Evolutionary conservation across 495 filamentous ascomycete species (phyloP).

Genomic region (Podospora tetraspora): DNA sequence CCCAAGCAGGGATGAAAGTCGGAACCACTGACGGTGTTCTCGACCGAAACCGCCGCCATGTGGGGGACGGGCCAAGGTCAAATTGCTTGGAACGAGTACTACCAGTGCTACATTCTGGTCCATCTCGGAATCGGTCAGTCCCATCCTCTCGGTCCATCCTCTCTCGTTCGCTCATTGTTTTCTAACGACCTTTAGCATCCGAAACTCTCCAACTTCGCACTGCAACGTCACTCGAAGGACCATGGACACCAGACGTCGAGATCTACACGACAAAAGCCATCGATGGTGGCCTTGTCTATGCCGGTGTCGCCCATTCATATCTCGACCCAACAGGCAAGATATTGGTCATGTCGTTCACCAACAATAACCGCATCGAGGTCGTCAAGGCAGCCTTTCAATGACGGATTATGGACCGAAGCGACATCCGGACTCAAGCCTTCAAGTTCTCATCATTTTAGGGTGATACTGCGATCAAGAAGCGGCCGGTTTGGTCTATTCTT

Average conservation of each 20-base stretch:
- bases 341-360: conserved; percentile 30
- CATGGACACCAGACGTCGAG: conserved; percentile 32
- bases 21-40: conserved; percentile 23
- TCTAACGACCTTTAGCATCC: conserved; percentile 13
- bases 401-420: neutral
- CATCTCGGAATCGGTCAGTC: conserved; percentile 28
- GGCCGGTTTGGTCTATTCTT: no score
- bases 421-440: no score
- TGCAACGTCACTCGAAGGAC: conserved; percentile 27
- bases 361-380: conserved; percentile 34
- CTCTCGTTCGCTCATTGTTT: neutral
- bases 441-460: no score
- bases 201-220: conserved; percentile 26
- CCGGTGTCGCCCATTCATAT: conserved; percentile 32
- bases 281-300: conserved; percentile 29
- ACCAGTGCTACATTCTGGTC: conserved; percentile 28
- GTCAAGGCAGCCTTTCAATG: conserved; percentile 13
- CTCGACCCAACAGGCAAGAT: conserved; percentile 27
- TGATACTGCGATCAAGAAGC: no score
- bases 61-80: conserved; percentile 32
- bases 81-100: conserved; percentile 30
- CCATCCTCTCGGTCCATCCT: no score
- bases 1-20: conserved; percentile 26
- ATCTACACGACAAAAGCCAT: conserved; percentile 29
- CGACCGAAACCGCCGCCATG: conserved; percentile 27